Evolutionary conservation across 768 basidiomycete species (phyloP).

Genomic region (Collybia mongolica): DNA sequence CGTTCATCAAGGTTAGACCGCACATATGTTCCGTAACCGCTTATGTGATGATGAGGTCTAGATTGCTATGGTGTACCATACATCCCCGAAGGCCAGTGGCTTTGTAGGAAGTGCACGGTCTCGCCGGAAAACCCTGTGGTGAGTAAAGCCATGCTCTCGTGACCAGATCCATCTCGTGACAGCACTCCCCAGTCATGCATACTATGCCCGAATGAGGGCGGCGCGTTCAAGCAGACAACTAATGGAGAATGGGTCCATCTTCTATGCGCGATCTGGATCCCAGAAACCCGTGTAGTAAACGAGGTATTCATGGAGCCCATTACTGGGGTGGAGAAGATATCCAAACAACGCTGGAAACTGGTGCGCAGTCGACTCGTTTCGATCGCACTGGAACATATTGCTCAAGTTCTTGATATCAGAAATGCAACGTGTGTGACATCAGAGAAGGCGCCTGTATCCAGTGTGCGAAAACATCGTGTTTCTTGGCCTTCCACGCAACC

Average conservation of each 20-base stretch:
- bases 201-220: constrained; percentile 95
- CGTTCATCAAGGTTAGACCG: constrained; percentile 88
- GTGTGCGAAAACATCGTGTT: constrained; percentile 88
- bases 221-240: constrained; percentile 96
- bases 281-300: constrained; percentile 90
- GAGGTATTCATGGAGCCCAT: constrained; percentile 99
- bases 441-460: constrained; percentile 89
- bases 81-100: constrained; percentile 99
- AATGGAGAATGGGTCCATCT: constrained; percentile 95
- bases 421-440: constrained; percentile 46
- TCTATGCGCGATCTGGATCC: constrained; percentile 96
- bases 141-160: constrained; percentile 24
- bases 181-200: constrained; percentile 67
- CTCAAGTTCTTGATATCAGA: constrained; percentile 25
- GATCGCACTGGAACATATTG: background rate
- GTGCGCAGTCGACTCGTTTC: constrained; percentile 42
- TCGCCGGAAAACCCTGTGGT: constrained; percentile 97
- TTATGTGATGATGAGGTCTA: constrained; percentile 23
- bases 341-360: constrained; percentile 91
- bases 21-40: background rate
- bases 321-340: constrained; percentile 82
- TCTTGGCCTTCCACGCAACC: constrained; percentile 91
- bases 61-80: constrained; percentile 99
- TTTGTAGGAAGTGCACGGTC: constrained; percentile 97
- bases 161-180: background rate